These are phyloP conservation scores for Nannochloropsis gaditana DNA, from an alignment of 108 stramenopile genomes.

Conservation along the genomic window DNA sequence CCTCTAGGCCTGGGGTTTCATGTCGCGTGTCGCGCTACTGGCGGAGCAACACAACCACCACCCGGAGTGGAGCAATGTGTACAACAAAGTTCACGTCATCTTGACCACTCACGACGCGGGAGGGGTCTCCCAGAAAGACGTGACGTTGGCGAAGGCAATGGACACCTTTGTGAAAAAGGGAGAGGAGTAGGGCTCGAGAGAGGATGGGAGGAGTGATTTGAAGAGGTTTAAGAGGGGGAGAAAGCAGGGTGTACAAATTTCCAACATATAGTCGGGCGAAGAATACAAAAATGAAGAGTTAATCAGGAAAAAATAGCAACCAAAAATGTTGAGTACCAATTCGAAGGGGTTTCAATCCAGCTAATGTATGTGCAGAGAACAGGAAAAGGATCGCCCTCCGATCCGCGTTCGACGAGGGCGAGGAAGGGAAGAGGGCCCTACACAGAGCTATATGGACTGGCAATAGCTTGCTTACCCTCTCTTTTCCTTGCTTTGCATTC, in stretches of 20 bases:
- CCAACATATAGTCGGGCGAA: too few species aligned
- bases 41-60: slow-evolving; percentile 92
- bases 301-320: neutral
- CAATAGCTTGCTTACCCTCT: too few species aligned
- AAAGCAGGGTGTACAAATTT: too few species aligned
- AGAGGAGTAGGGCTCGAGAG: neutral
- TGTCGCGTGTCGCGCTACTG: slow-evolving; percentile 71
- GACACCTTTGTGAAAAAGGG: slow-evolving; percentile 26
- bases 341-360: too few species aligned
- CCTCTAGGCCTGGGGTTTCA: slow-evolving; percentile 83
- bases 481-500: too few species aligned
- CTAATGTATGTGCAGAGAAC: neutral
- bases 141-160: slow-evolving; percentile 27
- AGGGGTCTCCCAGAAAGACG: slow-evolving; percentile 37
- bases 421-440: too few species aligned
- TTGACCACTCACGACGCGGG: slow-evolving; percentile 39
- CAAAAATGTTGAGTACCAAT: neutral
- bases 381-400: neutral
- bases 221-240: too few species aligned
- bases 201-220: too few species aligned
- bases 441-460: too few species aligned
- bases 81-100: slow-evolving; percentile 68
- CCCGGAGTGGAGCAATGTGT: slow-evolving; percentile 97
- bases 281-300: neutral
- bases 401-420: too few species aligned